phyloP scores from a whole-genome alignment of 2,329 filamentous ascomycete genomes.

The Exophiala aquamarina region DNA sequence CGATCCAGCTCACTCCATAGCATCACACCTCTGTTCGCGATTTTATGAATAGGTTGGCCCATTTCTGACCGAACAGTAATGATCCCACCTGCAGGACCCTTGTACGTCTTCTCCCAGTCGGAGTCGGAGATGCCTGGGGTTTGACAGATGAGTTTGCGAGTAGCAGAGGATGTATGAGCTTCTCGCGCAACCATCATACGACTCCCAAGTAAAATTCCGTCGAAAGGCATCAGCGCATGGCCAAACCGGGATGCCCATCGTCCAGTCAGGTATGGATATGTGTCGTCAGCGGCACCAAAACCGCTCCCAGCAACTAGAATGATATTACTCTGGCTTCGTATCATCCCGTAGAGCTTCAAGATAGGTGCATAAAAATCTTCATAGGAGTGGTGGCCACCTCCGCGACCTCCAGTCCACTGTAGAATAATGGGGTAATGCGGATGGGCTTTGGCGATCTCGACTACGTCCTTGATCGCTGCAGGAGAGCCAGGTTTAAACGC shows the following conservation, averaged over 20 bases:
- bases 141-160: conserved; percentile 47
- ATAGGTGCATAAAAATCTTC: conserved; percentile 53
- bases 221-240: conserved; percentile 49
- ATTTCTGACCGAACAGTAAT: conserved; percentile 37
- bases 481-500: conserved; percentile 50
- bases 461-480: conserved; percentile 46
- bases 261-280: conserved; percentile 49
- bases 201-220: conserved; percentile 48
- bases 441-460: conserved; percentile 49
- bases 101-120: conserved; percentile 50
- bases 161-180: conserved; percentile 43
- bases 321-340: conserved; percentile 47
- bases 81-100: conserved; percentile 30
- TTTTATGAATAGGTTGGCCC: conserved; percentile 42
- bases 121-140: conserved; percentile 43
- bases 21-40: conserved; percentile 38
- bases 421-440: conserved; percentile 46
- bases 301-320: conserved; percentile 49
- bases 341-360: conserved; percentile 45
- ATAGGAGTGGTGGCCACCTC: conserved; percentile 51
- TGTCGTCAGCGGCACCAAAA: conserved; percentile 49
- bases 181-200: conserved; percentile 51
- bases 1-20: conserved; percentile 41
- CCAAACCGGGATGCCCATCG: conserved; percentile 45
- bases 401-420: conserved; percentile 53